A percentile compares a stretch with the other conserved stretches of the same genome.
Conservation (phyloP, 2,329 filamentous ascomycete genomes). For the Curvularia lunata region DNA sequence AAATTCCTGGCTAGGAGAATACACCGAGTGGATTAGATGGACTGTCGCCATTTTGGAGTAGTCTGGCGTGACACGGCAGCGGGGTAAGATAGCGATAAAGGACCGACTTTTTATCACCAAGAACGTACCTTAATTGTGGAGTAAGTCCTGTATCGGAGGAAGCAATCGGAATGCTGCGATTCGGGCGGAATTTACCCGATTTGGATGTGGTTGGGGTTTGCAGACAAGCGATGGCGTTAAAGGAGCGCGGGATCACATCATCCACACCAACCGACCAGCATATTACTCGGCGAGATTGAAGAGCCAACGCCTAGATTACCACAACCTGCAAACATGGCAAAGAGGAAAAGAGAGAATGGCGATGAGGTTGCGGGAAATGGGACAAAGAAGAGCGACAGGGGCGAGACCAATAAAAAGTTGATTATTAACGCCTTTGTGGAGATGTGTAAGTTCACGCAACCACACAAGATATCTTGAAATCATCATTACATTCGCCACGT, state of each 20-base stretch:
- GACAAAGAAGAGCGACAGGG: conserved; percentile 22
- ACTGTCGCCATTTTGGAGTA: conserved; percentile 32
- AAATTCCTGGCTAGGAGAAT: neutral
- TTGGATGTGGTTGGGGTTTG: conserved; percentile 15
- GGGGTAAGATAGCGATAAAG: conserved; percentile 10
- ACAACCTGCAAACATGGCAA: conserved; percentile 12
- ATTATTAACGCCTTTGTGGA: conserved; percentile 55
- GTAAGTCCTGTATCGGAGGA: conserved; percentile 20
- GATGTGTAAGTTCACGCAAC: conserved; percentile 38
- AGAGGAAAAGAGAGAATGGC: conserved; percentile 18
- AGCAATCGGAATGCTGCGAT: conserved; percentile 1
- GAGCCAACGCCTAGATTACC: neutral
- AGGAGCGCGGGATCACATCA: conserved; percentile 36
- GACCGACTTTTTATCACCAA: neutral
- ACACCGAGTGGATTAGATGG: conserved; percentile 15
- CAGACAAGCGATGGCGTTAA: conserved; percentile 40
- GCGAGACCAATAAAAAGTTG: conserved; percentile 43
- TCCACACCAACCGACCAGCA: conserved; percentile 22
- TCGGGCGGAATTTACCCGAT: neutral
- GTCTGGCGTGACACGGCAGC: conserved; percentile 27
- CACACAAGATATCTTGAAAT: neutral
- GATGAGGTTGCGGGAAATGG: conserved; percentile 26
- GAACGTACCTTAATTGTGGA: neutral
- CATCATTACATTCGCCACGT: neutral
- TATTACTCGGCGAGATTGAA: neutral